phyloP scores from a whole-genome alignment of 2,329 filamentous ascomycete genomes.

The Colletotrichum magnum region DNA sequence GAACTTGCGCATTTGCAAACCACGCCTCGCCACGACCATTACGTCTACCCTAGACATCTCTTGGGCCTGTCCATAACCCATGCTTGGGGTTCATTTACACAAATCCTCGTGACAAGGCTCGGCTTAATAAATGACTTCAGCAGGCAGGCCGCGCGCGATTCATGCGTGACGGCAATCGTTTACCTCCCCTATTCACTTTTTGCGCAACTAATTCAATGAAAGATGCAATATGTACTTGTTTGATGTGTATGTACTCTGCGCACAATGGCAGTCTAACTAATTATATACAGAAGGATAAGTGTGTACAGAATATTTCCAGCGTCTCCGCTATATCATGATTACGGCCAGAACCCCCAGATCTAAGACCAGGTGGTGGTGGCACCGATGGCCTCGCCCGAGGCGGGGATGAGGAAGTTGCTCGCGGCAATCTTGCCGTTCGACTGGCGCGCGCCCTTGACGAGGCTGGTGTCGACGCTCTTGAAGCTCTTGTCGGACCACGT shows the following conservation, averaged over 20 bases:
- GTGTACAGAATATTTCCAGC: slow-evolving; percentile 23
- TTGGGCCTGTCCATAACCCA: not conserved
- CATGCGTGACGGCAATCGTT: not conserved
- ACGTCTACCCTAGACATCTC: not conserved
- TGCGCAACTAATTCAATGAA: not conserved
- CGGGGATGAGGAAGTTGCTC: slow-evolving; percentile 59
- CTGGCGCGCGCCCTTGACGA: slow-evolving; percentile 54
- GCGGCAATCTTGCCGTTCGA: slow-evolving; percentile 55
- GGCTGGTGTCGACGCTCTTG: slow-evolving; percentile 50
- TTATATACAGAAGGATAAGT: slow-evolving; percentile 18
- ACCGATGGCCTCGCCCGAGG: slow-evolving; percentile 52
- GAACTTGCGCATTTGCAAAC: not conserved
- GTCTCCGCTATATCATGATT: too few species aligned
- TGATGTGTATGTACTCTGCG: slow-evolving; percentile 27
- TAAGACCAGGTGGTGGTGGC: slow-evolving; percentile 51
- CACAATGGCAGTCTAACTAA: slow-evolving; percentile 21
- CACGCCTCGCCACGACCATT: too few species aligned
- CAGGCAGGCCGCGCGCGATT: slow-evolving; percentile 13
- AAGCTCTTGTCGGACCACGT: slow-evolving; percentile 50
- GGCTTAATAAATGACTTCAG: too few species aligned
- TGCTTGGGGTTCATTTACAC: not conserved
- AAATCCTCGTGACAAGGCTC: not conserved
- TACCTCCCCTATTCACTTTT: slow-evolving; percentile 4
- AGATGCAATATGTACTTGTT: slow-evolving; percentile 8
- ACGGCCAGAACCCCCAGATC: not conserved